A percentile compares a stretch with the other conserved stretches of the same genome.
phyloP scores from a whole-genome alignment of 2,329 filamentous ascomycete species.

The Xylariaceae sp. region DNA sequence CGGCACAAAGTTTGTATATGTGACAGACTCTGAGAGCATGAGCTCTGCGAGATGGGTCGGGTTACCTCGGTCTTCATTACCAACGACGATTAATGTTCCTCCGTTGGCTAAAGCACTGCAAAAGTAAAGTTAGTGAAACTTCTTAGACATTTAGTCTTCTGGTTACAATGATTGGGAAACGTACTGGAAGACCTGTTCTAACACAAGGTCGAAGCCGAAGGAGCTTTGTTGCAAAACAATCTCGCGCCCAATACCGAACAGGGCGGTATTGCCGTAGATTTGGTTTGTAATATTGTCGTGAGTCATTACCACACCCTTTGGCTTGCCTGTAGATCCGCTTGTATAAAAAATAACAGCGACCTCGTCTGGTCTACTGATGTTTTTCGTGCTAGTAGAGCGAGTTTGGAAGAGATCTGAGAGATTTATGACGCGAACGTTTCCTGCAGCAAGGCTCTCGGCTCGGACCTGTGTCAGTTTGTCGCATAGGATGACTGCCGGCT shows the following conservation, averaged over 20 bases:
- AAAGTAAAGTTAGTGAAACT: too few species aligned
- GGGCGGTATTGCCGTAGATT: neutral
- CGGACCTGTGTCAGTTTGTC: neutral
- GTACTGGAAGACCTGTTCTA: slow-evolving; percentile 41
- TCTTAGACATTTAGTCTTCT: too few species aligned
- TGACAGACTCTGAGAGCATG: slow-evolving; percentile 41
- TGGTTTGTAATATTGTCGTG: slow-evolving; percentile 1
- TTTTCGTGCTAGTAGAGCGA: too few species aligned
- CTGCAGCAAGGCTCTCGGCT: too few species aligned
- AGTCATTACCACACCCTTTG: slow-evolving; percentile 8
- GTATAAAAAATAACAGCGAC: slow-evolving; percentile 37
- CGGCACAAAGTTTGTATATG: slow-evolving; percentile 38
- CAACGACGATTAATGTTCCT: slow-evolving; percentile 41
- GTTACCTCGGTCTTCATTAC: slow-evolving; percentile 39
- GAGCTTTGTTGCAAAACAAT: slow-evolving; percentile 45
- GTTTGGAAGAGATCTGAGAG: too few species aligned
- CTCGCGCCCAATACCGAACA: slow-evolving; percentile 7
- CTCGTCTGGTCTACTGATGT: too few species aligned
- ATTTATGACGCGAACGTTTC: too few species aligned
- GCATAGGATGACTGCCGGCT: neutral
- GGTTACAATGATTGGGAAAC: too few species aligned
- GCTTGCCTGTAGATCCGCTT: slow-evolving; percentile 15
- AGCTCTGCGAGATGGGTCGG: slow-evolving; percentile 39
- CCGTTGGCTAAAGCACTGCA: slow-evolving; percentile 42
- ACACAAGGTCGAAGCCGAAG: slow-evolving; percentile 43